Base-by-base conservation (phyloP, 345 rosid species). In the Citrus unshiu region DNA sequence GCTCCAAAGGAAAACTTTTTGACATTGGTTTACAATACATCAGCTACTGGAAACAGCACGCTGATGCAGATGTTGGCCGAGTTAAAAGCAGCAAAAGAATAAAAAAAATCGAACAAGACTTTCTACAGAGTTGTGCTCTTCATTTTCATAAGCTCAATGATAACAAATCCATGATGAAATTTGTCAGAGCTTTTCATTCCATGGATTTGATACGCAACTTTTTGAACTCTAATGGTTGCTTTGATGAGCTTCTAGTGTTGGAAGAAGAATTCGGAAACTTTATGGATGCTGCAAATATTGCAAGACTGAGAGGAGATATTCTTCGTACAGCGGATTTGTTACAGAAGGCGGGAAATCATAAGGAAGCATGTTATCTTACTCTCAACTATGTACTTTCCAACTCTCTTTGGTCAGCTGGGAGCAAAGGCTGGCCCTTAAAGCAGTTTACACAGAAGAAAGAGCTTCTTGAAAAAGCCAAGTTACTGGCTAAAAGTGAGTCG, bases 351-450 rank as follows among this genome's bases (percentile, higher is more conserved):
- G 78, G 82, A 14, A 49, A 76, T 56, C 78, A 74, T 57, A 83
- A 74, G 24, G 84, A 85, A 43, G 87, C 91, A 34, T 70, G 86
- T 0, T 37, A 37, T 68, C 83, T 81, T 10, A 71, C 85, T 58
- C 79, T 90, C 3, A 79, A 81, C 79, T 81, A 63, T 78, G 81
- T 86, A 9, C 34, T 86, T 57, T 77, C 78, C 34, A 79, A 39
- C 72, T 88, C 93, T 65, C 85, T 90, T 1, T 90, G 90, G 93
- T 73, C 70, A 10, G 32, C 63, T 29, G 83, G 81, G 74, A 71
- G 82, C 79, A 67, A 54, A 35, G 93, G 88, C 13, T 90, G 93
- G 91, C 91, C 89, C 9, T 78, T 86, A 54, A 84, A 86, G 83
- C 82, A 69, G 61, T 86, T 86, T 79, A 25, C 29, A 3, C 68